Conservation (phyloP, 2,329 filamentous ascomycete genomes). For the Ascocoryne sarcoides region DNA sequence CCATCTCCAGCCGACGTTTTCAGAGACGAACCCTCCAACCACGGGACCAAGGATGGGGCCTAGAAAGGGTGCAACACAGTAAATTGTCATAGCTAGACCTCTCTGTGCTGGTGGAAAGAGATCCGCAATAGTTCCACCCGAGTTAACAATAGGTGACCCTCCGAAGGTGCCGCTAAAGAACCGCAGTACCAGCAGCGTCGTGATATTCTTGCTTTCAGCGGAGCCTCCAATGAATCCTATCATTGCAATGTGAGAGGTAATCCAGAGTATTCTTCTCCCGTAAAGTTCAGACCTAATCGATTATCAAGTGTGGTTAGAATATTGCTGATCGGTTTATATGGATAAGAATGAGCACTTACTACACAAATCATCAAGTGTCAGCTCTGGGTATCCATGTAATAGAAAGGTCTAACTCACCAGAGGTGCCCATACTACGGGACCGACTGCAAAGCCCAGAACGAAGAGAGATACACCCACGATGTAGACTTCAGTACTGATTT, state of each 20-base stretch:
- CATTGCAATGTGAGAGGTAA: conserved; percentile 44
- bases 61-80: conserved; percentile 58
- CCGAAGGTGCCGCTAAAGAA: conserved; percentile 59
- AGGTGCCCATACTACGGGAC: conserved; percentile 32
- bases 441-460: conserved; percentile 34
- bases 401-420: no score
- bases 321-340: no score
- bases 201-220: conserved; percentile 46
- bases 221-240: conserved; percentile 51
- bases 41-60: conserved; percentile 57
- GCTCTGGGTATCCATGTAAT: no score
- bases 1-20: conserved; percentile 62
- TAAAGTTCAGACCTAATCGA: conserved; percentile 45
- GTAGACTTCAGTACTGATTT: conserved; percentile 28
- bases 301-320: no score
- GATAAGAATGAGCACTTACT: no score
- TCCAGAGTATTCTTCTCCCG: conserved; percentile 50
- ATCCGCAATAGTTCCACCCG: conserved; percentile 52
- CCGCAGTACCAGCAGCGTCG: conserved; percentile 53
- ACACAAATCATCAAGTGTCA: no score
- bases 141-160: conserved; percentile 52
- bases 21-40: conserved; percentile 56
- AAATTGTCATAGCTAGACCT: conserved; percentile 50
- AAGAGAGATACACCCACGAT: conserved; percentile 35
- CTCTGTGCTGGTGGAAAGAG: conserved; percentile 45